Evolutionary conservation across 2,329 filamentous ascomycete species (phyloP), one percentile per base, ranked within the genome.

Genomic region (Pestalotiopsis sp.): DNA sequence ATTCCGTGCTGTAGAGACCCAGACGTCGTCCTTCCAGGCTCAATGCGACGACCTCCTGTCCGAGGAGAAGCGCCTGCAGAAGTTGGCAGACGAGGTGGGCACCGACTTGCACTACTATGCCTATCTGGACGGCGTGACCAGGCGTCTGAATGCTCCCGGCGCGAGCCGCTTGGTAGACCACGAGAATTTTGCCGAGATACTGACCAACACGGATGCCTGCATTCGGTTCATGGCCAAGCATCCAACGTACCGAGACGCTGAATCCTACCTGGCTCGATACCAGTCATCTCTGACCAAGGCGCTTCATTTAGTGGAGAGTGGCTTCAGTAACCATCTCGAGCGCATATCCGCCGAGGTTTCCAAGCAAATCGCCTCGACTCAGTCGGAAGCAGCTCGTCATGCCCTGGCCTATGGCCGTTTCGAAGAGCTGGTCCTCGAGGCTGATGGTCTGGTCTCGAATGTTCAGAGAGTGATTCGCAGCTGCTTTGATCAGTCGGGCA

Each of bases 61-160:
- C 1, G 95, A 97, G 75, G 94, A 98, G 81, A 89, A 87, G 74
- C 90, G 93, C 27, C 86, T 98, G 56, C 90, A 93, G 71, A 88
- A 87, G 72, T 86, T 99, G 57, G 94, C 94, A 2, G 90, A 97
- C 73, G 91, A 94, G 69, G 92, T 99, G 68, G 92, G 93, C 31
- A 92, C 93, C 27, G 97, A 98, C 74, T 84, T 98, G n/a, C 91
- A 95, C 77, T 98, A 97, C 81, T 99, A 99, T 79, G 90, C 92
- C 23, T 98, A 97, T 77, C 87, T 99, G 5, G 96, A 99, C 72
- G 94, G 92, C 61, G 94, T 95, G 70, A 97, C 94, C 0, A 89
- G 95, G 67, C 89, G 94, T 14, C 88, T 99, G 69, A 98, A 98
- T 83, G 95, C 95, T 0, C 95, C 96, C 0, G 94, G 95, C 1